Conservation (phyloP, 2,329 filamentous ascomycete species). For the Penicillium freii region DNA sequence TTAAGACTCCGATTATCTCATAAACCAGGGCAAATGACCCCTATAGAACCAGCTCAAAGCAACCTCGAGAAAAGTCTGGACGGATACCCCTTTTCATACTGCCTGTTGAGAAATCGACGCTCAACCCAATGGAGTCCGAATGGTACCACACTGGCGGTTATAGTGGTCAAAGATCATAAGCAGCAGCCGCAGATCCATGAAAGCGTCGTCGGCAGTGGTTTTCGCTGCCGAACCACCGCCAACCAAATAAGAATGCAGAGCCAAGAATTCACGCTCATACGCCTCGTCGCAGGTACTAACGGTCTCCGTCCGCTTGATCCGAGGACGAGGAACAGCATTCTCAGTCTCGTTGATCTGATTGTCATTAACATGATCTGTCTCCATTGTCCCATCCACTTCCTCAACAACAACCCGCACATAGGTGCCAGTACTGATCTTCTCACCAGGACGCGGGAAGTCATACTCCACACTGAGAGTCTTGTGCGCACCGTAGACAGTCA, state of each 20-base stretch:
- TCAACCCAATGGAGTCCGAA: constrained; percentile 35
- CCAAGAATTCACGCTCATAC: constrained; percentile 37
- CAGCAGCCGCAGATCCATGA: constrained; percentile 38
- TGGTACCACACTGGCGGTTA: constrained; percentile 37
- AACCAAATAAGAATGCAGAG: constrained; percentile 37
- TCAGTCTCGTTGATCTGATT: constrained; percentile 1
- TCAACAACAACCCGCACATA: constrained; percentile 49
- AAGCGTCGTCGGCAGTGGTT: constrained; percentile 37
- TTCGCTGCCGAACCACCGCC: constrained; percentile 28
- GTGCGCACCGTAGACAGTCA: constrained; percentile 50
- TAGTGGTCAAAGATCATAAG: constrained; percentile 38
- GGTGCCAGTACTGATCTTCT: constrained; percentile 49
- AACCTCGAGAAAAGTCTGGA: not conserved
- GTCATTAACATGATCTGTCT: not conserved
- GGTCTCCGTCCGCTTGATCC: constrained; percentile 27
- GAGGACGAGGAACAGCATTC: not conserved
- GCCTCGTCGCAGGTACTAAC: constrained; percentile 39
- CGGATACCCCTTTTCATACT: too few species aligned
- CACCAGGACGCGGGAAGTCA: constrained; percentile 52
- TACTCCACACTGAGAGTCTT: constrained; percentile 57
- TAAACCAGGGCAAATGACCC: too few species aligned
- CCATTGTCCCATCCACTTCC: constrained; percentile 22
- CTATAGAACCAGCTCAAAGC: not conserved
- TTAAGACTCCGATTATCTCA: not conserved
- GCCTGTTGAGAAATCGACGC: not conserved